phyloP scores from a whole-genome alignment of 768 basidiomycete genomes.

The Agrocybe chaxingu region DNA sequence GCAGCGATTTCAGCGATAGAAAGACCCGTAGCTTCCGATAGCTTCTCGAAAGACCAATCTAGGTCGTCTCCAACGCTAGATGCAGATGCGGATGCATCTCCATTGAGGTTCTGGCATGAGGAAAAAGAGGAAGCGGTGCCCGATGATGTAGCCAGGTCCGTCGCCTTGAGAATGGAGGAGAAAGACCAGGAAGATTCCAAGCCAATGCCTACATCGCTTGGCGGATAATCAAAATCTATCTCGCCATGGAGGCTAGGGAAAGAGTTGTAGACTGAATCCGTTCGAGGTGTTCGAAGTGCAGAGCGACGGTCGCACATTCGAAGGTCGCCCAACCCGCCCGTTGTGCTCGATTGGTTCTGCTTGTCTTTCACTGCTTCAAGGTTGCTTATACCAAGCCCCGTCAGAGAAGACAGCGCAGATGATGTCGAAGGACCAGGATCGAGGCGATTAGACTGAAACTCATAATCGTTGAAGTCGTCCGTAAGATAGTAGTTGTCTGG shows the following conservation, averaged over 20 bases:
- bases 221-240: too few species aligned
- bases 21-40: slow-evolving; percentile 30
- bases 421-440: slow-evolving; percentile 11
- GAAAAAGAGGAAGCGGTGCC: slow-evolving; percentile 10
- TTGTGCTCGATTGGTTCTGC: slow-evolving; percentile 4
- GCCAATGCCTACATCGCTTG: neutral
- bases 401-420: slow-evolving; percentile 14
- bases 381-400: slow-evolving; percentile 29
- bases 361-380: slow-evolving; percentile 12
- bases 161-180: slow-evolving; percentile 16
- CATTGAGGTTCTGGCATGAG: slow-evolving; percentile 8
- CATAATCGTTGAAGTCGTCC: slow-evolving; percentile 18
- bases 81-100: slow-evolving; percentile 4
- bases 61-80: slow-evolving; percentile 5
- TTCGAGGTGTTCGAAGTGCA: slow-evolving; percentile 4
- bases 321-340: slow-evolving; percentile 1
- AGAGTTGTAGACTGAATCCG: slow-evolving; percentile 8
- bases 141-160: slow-evolving; percentile 12
- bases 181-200: slow-evolving; percentile 20
- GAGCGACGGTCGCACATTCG: slow-evolving; percentile 4
- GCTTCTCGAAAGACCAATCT: slow-evolving; percentile 20
- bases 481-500: slow-evolving; percentile 10
- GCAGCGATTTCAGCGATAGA: slow-evolving; percentile 29
- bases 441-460: slow-evolving; percentile 36
- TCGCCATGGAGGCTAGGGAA: too few species aligned